Evolutionary conservation across 1,284 basidiomycete genomes (phyloP).

Genomic region (Somion occarium): DNA sequence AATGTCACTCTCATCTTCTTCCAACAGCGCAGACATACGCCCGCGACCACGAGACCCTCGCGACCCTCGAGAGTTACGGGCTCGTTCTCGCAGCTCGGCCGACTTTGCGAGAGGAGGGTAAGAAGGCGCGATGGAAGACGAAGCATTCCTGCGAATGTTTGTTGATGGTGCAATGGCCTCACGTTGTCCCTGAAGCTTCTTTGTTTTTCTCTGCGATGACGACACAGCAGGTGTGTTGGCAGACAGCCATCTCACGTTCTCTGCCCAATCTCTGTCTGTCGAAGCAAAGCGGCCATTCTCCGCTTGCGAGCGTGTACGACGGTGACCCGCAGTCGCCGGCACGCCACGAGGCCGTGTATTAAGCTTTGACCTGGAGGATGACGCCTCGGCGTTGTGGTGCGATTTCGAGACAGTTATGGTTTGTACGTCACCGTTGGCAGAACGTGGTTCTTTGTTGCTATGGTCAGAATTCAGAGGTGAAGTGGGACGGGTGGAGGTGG

Average conservation of each 20-base stretch:
- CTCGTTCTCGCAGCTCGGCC: conserved; percentile 12
- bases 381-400: background rate
- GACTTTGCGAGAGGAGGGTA: conserved; percentile 14
- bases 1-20: conserved; percentile 37
- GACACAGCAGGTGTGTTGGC: conserved; percentile 24
- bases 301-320: conserved; percentile 28
- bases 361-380: conserved; percentile 13
- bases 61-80: conserved; percentile 7
- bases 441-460: conserved; percentile 1
- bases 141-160: conserved; percentile 12
- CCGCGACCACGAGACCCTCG: conserved; percentile 14
- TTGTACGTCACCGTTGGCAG: conserved; percentile 9
- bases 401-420: conserved; percentile 19
- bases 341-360: background rate
- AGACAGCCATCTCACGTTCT: conserved; percentile 60
- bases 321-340: conserved; percentile 1
- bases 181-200: background rate
- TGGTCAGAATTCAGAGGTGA: conserved; percentile 22
- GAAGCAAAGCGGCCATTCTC: conserved; percentile 25
- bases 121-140: conserved; percentile 1
- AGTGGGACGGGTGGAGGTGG: conserved; percentile 24
- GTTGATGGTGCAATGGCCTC: background rate
- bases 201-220: conserved; percentile 3
- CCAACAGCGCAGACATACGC: conserved; percentile 40
- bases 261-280: conserved; percentile 55